A percentile compares a stretch with the other conserved stretches of the same genome.
These are phyloP conservation scores for Phaeosphaeriaceae sp. DNA, from an alignment of 2,329 filamentous ascomycete species.

Conservation along the genomic window DNA sequence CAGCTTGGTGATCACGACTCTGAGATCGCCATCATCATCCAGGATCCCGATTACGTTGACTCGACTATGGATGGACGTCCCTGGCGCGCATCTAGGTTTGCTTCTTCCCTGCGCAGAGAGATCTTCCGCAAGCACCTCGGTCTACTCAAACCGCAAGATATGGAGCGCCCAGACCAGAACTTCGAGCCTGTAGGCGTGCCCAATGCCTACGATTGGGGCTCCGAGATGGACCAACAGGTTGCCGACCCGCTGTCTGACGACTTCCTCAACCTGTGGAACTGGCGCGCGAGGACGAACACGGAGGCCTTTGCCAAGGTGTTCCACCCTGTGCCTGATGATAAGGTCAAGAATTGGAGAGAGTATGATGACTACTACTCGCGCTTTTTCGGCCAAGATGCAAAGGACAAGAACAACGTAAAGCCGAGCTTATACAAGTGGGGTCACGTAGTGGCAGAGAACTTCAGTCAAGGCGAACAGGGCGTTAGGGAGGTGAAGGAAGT, in stretches of 20 bases:
- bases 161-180: conserved; percentile 67
- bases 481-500: conserved; percentile 67
- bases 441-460: conserved; percentile 74
- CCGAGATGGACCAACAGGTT: conserved; percentile 64
- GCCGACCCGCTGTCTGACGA: conserved; percentile 74
- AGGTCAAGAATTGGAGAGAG: conserved; percentile 73
- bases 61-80: conserved; percentile 76
- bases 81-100: conserved; percentile 77
- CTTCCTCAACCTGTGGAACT: conserved; percentile 76
- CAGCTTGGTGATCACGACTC: conserved; percentile 86
- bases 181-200: conserved; percentile 65
- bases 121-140: conserved; percentile 94
- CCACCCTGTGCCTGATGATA: conserved; percentile 77
- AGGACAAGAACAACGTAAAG: conserved; percentile 51
- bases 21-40: conserved; percentile 88
- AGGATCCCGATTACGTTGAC: conserved; percentile 75
- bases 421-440: conserved; percentile 78
- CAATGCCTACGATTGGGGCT: conserved; percentile 61
- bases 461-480: conserved; percentile 52
- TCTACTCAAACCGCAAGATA: conserved; percentile 76
- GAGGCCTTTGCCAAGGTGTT: conserved; percentile 83
- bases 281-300: conserved; percentile 78
- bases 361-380: conserved; percentile 76
- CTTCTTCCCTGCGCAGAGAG: conserved; percentile 80
- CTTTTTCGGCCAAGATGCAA: conserved; percentile 64